Base-by-base conservation (phyloP, 1,139 yeast genomes). In the Magnusiomyces suaveolens region DNA sequence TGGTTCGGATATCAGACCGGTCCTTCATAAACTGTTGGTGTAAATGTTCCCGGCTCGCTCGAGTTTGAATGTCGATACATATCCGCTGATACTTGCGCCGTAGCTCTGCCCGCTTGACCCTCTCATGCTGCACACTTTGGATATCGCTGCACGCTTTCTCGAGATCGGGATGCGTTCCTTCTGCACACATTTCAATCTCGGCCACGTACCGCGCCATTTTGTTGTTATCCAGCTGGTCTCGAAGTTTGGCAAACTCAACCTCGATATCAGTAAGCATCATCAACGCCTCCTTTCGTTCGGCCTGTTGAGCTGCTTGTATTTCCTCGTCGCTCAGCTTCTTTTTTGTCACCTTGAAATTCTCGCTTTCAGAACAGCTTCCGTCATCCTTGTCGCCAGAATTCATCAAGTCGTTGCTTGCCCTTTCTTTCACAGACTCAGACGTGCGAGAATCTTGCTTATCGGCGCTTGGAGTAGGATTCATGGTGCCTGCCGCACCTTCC, bases 161-260 rank as follows among this genome's bases (percentile, higher is more conserved):
- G 56, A 83, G 71, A 63, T 90, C 96, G 0, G 97, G 97, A 67
- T 92, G 98, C 24, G 90, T 80, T 4, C 96, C 97, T 62, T 84
- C 87, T 38, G 84, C 74, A 70, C 97, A 90, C 75, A 90, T 79
- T 63, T 85, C 87, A 58, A 90, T 74, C 69, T 92, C 97, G 49
- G 86, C 84, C 63, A 87, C 88, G 59, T 86, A 76, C 58, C 87
- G 78, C 51, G 79, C 75, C 67, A 89, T 74, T 67, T 87, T 89
- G 67, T 72, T 75, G 51, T 68, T 69, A 58, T 70, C 72, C 48
- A 72, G 64, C 70, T 66, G 78, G 68, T 92, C 97, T 60, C 96
- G 80, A 58, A 90, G 74, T 60, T 80, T 77, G 2, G 97, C 97
- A 75, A 90, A 92, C 55, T 84, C 84, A 48, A 83, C 75, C 66